Conservation (phyloP, 1,139 yeast species). For the Blastobotrys illinoisensis region DNA sequence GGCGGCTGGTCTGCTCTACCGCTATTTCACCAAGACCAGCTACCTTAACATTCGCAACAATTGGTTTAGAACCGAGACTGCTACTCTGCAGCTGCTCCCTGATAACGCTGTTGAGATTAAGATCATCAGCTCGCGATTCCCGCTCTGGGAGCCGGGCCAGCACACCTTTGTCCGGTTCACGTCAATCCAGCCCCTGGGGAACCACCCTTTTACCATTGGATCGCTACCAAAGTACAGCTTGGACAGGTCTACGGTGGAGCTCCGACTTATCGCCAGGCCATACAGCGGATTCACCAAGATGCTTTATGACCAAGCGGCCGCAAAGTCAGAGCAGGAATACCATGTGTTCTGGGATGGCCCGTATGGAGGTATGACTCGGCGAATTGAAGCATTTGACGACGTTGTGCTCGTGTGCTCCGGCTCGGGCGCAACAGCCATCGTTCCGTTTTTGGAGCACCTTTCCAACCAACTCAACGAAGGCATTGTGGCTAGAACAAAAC, state of each 20-base stretch:
- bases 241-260: conserved; percentile 22
- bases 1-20: conserved; percentile 47
- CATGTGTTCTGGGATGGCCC: conserved; percentile 55
- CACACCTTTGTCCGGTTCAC: conserved; percentile 51
- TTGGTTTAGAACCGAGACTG: conserved; percentile 45
- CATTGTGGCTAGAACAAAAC: conserved; percentile 11
- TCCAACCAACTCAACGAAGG: conserved; percentile 11
- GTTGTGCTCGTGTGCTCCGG: conserved; percentile 39
- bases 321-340: conserved; percentile 20
- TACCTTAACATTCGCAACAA: conserved; percentile 40
- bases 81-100: conserved; percentile 34
- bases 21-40: conserved; percentile 47
- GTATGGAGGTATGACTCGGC: conserved; percentile 55
- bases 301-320: conserved; percentile 26
- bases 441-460: conserved; percentile 41
- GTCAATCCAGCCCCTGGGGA: conserved; percentile 45
- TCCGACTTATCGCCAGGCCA: conserved; percentile 49
- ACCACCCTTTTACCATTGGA: conserved; percentile 60
- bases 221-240: conserved; percentile 33
- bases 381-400: conserved; percentile 45
- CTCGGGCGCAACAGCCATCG: conserved; percentile 51
- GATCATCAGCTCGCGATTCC: conserved; percentile 35
- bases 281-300: conserved; percentile 46
- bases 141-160: conserved; percentile 56
- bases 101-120: conserved; percentile 40